Evolutionary conservation across 768 basidiomycete species (phyloP), one percentile per base, ranked within the genome.

Genomic region (Imleria badia): DNA sequence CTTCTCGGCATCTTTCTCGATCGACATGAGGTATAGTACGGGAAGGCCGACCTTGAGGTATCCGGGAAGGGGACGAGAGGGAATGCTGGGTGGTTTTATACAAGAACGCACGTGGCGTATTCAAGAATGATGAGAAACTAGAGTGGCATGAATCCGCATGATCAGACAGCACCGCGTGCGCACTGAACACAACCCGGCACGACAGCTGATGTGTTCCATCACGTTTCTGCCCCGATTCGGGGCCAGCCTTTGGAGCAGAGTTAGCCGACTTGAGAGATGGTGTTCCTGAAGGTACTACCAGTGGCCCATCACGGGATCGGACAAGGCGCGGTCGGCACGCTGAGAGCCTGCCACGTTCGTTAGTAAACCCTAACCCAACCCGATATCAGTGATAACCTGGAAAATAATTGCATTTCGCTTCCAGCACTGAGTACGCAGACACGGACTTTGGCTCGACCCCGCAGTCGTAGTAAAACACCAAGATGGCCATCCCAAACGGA

Each of bases 401-500:
- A 35, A 35, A 51, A 43, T 30, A 30, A 30, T 29, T 14, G 8
- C 26, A 9, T n/a, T n/a, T 36, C 35, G 26, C 17, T 35, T 35
- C 35, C 15, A 17, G 15, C 35, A 15, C 34, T 6, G 30, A n/a
- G n/a, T n/a, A n/a, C n/a, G n/a, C n/a, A n/a, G n/a, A n/a, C n/a
- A n/a, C n/a, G n/a, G n/a, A 35, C 54, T 44, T 48, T 14, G 20
- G 38, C 31, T 43, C 31, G 42, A 44, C 45, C 19, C n/a, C 20
- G 36, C 31, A 23, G 17, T 31, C 22, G 13, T 20, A 35, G 23
- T 26, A 20, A 20, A 13, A 51, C 22, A 15, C 55, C 75, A 74
- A 70, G 77, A 74, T 85, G 83, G 70, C 81, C 55, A 69, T 73
- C 61, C 61, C 76, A 39, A 76, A 73, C 48, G 70, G 66, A 52